Percentiles rank a stretch among this genome's conserved stretches.
Evolutionary conservation across 2,329 filamentous ascomycete genomes (phyloP).

Genomic region (Aspergillus caelatus): DNA sequence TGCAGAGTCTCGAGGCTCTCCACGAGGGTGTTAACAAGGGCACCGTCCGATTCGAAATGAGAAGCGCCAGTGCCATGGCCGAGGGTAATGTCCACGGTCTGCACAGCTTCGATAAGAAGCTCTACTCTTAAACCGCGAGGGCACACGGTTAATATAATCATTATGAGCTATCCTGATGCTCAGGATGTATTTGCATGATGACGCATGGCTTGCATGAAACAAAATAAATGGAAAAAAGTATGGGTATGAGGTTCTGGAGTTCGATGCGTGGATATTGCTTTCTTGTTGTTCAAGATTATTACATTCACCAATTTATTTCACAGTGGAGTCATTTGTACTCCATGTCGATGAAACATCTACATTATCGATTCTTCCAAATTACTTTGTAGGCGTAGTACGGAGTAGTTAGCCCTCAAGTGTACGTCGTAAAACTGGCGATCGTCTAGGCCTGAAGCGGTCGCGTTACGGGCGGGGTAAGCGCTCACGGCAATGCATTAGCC

Average conservation of each 20-base stretch:
- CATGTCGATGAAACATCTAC: background rate
- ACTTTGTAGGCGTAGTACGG: background rate
- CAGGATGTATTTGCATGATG: constrained; percentile 29
- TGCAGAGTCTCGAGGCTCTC: constrained; percentile 75
- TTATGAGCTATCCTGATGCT: constrained; percentile 20
- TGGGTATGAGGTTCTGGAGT: constrained; percentile 37
- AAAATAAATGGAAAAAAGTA: constrained; percentile 28
- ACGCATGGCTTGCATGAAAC: constrained; percentile 28
- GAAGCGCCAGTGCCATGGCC: constrained; percentile 90
- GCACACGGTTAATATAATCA: constrained; percentile 19
- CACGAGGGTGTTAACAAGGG: constrained; percentile 75
- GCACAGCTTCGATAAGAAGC: constrained; percentile 99
- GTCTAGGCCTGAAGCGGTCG: background rate
- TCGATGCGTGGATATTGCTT: constrained; percentile 28
- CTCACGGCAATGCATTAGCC: constrained; percentile 5
- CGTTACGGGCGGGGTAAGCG: constrained; percentile 14
- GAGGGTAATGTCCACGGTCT: constrained; percentile 96
- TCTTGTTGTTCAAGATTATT: constrained; percentile 6
- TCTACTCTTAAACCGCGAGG: constrained; percentile 71
- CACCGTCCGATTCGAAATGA: constrained; percentile 85
- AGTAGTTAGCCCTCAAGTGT: background rate
- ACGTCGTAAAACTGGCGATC: background rate
- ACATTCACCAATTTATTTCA: constrained; percentile 7
- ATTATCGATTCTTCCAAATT: too few species aligned
- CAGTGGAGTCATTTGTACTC: background rate